These are phyloP conservation scores for Schoenoplectus tabernaemontani DNA, from an alignment of 202 grass and related monocot genomes.

Conservation along the genomic window DNA sequence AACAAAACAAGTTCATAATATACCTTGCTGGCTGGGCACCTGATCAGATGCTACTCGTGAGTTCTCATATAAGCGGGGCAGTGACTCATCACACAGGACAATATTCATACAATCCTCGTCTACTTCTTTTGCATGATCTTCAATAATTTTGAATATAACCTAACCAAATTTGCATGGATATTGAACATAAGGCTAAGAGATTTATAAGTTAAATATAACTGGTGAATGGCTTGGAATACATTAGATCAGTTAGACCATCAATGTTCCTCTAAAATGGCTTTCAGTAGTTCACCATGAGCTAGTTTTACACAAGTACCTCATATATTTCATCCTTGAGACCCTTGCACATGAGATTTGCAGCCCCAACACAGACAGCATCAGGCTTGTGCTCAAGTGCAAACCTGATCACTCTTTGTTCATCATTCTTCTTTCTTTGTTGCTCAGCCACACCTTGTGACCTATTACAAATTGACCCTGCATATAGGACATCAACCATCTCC, in stretches of 20 bases:
- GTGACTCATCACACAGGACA: slow-evolving; percentile 84
- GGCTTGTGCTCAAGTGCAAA: slow-evolving; percentile 92
- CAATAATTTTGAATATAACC: slow-evolving; percentile 98
- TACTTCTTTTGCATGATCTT: slow-evolving; percentile 80
- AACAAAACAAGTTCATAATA: neutral
- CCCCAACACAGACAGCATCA: slow-evolving; percentile 79
- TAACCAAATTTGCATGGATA: slow-evolving; percentile 29
- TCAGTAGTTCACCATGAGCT: neutral
- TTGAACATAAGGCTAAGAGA: neutral
- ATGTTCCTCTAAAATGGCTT: neutral
- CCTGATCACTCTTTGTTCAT: slow-evolving; percentile 77
- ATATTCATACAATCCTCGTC: slow-evolving; percentile 60
- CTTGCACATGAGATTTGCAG: slow-evolving; percentile 80
- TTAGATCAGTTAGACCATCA: neutral
- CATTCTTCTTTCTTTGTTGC: slow-evolving; percentile 79
- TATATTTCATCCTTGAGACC: slow-evolving; percentile 97
- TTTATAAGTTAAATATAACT: neutral
- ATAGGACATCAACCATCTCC: slow-evolving; percentile 90
- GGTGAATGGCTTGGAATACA: neutral
- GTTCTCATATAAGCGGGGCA: slow-evolving; percentile 86
- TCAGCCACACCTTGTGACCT: slow-evolving; percentile 82
- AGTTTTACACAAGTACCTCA: slow-evolving; percentile 43
- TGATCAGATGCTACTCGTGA: slow-evolving; percentile 86
- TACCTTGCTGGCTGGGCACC: slow-evolving; percentile 80
- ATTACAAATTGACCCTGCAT: slow-evolving; percentile 81